Evolutionary conservation across 352 stramenopile genomes (phyloP), one percentile per base, ranked within the genome.

Genomic region (Saprolegnia diclina): DNA sequence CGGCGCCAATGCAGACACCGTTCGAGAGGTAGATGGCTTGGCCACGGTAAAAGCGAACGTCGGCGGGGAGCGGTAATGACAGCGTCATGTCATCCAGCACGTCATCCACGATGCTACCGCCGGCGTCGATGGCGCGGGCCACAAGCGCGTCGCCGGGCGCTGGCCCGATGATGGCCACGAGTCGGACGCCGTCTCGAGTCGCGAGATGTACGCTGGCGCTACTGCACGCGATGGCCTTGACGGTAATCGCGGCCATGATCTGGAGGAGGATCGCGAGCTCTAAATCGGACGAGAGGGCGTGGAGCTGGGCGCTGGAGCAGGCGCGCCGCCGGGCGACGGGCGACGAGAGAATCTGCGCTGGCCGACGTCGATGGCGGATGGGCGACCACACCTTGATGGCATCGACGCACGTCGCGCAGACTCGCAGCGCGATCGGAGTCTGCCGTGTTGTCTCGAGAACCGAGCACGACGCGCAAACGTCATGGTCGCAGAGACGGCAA

Each of bases 401-500:
- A 5, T 69, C 53, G 42, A 38, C 38, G 45, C 63, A 69, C 38
- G 50, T 21, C 19, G 19, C 4, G 38, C 63, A 69, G 4, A 69
- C 22, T 4, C 63, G 63, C 22, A 37, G 13, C 11, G 46, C 32
- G 37, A 69, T 18, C 16, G 35, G 42, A 26, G 35, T 26, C 10
- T 21, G 0, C 2, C 38, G 62, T 5, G 62, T 32, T 22, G 37
- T 26, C n/a, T 68, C 26, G 22, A 56, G 5, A 7, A 32, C 45
- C 24, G 63, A 69, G 22, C 63, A 69, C 7, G 18, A 16, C 1
- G 50, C 53, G 21, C 63, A 69, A 6, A 69, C 44, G 32, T 62
- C 63, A 26, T 69, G 32, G 21, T 52, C 22, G 29, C 63, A 69
- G 22, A 69, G 50, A 29, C 63, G 46, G 38, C 62, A 68, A 4